These are phyloP conservation scores for Aspergillus steynii DNA, from an alignment of 495 filamentous ascomycete species.

Conservation along the genomic window DNA sequence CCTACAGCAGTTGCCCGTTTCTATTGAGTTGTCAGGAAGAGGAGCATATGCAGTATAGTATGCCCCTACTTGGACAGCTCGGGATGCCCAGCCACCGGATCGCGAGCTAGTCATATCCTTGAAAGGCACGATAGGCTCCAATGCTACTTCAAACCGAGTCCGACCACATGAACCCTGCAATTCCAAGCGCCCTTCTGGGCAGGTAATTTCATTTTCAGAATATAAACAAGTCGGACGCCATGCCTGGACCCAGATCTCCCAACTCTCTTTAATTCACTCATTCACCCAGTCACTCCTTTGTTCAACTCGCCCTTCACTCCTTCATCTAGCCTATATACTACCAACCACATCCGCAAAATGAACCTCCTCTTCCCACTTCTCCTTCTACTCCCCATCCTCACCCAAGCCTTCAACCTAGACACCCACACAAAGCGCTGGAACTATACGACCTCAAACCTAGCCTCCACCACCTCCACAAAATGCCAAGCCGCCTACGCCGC, in stretches of 20 bases:
- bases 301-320: not conserved
- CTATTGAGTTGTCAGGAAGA: too few relatives aligned
- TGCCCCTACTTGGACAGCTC: not conserved
- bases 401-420: constrained; percentile 28
- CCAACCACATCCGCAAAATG: not conserved
- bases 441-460: constrained; percentile 30
- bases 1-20: too few relatives aligned
- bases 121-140: not conserved
- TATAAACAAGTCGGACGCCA: too few relatives aligned
- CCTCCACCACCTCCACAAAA: constrained; percentile 27
- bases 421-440: constrained; percentile 25
- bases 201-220: too few relatives aligned
- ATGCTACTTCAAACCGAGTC: too few relatives aligned
- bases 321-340: too few relatives aligned
- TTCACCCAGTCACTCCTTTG: not conserved
- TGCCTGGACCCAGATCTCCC: not conserved
- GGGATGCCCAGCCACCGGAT: not conserved
- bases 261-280: not conserved
- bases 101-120: not conserved
- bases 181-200: too few relatives aligned
- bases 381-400: not conserved
- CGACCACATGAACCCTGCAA: too few relatives aligned
- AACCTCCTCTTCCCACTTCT: not conserved
- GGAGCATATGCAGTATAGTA: too few relatives aligned
- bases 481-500: constrained; percentile 36